These are phyloP conservation scores for Colletotrichum noveboracense DNA, from an alignment of 2,329 filamentous ascomycete species.

Conservation along the genomic window DNA sequence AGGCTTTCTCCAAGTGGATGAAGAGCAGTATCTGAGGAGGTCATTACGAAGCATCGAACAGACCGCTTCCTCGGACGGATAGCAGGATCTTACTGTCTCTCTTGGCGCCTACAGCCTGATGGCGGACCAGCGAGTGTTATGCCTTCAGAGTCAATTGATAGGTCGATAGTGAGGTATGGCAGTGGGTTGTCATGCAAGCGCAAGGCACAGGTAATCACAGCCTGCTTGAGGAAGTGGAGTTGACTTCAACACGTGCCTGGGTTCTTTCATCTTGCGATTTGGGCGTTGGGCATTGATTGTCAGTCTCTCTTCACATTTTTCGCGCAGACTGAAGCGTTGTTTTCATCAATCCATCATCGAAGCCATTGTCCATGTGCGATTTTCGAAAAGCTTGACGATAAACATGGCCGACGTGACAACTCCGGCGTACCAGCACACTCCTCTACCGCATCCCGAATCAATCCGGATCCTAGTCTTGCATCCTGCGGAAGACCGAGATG, in stretches of 20 bases:
- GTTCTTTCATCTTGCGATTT: no score
- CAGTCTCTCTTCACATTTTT: no score
- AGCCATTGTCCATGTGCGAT: fast-evolving
- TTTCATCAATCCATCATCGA: neutral
- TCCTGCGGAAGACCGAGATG: neutral
- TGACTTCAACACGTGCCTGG: no score
- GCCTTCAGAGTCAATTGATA: neutral
- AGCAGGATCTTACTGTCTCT: no score
- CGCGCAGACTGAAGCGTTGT: neutral
- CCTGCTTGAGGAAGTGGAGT: neutral
- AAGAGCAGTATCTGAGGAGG: no score
- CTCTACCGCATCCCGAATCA: neutral
- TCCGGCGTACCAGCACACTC: neutral
- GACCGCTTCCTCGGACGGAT: no score
- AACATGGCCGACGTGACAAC: neutral
- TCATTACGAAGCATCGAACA: no score
- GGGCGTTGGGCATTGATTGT: no score
- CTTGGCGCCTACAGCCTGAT: neutral
- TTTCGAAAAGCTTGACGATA: fast-evolving
- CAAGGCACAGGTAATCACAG: neutral
- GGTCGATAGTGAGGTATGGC: neutral
- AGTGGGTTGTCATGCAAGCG: neutral
- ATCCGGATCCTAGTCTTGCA: neutral
- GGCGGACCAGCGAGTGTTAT: fast-evolving
- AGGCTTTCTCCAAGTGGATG: no score